Evolutionary conservation across 2,329 filamentous ascomycete species (phyloP), one percentile per base, ranked within the genome.

Genomic region (Elsinoe perseae): DNA sequence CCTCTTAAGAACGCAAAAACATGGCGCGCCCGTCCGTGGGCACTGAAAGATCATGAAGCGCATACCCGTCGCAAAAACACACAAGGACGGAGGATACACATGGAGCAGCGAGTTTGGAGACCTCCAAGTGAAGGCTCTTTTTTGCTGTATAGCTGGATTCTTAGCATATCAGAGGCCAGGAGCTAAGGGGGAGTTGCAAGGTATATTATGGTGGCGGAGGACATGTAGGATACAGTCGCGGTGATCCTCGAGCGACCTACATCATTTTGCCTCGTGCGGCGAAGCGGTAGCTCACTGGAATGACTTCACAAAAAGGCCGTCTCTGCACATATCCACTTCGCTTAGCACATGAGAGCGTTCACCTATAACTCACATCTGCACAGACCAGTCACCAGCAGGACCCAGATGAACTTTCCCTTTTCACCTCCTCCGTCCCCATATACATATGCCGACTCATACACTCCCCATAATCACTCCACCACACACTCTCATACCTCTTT

Each of bases 41-140:
- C 23, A 44, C 40, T 23, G 40, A 44, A 44, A 44, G 40, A 44
- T 44, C 20, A 20, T 18, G 21, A 23, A 44, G 23, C 32, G 32
- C 32, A 6, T n/a, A 10, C 23, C 21, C 40, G 23, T n/a, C 3
- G 40, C 40, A 44, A 44, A 44, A 44, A 44, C 40, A 25, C 25
- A 18, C 6, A 23, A 20, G 40, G 18, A 14, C 40, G 40, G 40
- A 23, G 14, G 40, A 23, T 43, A 25, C n/a, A 44, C 9, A 25
- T 23, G 20, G 40, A 44, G 40, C 40, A 44, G 40, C 40, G 40
- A 44, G 40, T 44, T 44, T 44, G 40, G 40, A 25, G 40, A 44
- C 23, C 40, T 25, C 23, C 20, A 12, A 44, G 40, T 20, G 40
- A 44, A 21, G 40, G n/a, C 12, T 44, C 40, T 44, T 44, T 44